phyloP scores from a whole-genome alignment of 2,329 filamentous ascomycete species.

The Onygenales sp. region DNA sequence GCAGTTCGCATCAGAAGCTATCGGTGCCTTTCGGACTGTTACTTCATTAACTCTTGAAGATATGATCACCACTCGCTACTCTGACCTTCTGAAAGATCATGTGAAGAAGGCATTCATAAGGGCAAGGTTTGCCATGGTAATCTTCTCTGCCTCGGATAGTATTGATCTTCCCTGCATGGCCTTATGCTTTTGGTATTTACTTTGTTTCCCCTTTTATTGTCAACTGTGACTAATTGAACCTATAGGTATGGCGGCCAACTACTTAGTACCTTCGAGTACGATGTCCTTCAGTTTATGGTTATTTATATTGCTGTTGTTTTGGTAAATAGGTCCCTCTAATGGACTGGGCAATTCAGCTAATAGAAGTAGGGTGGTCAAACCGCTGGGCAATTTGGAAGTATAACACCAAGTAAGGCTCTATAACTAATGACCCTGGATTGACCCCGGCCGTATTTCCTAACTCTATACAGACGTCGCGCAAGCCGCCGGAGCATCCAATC shows the following conservation, averaged over 20 bases:
- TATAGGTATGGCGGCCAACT: conserved; percentile 58
- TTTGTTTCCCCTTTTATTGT: neutral
- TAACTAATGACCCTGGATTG: neutral
- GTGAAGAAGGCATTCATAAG: conserved; percentile 51
- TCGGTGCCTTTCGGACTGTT: conserved; percentile 65
- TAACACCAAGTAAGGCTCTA: conserved; percentile 43
- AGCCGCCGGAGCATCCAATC: conserved; percentile 27
- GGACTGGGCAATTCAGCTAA: neutral
- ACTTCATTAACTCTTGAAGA: conserved; percentile 61
- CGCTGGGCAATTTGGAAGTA: conserved; percentile 58
- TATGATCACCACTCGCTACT: conserved; percentile 53
- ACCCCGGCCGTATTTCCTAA: neutral
- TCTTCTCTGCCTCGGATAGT: conserved; percentile 63
- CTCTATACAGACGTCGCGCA: conserved; percentile 22
- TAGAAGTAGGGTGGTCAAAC: conserved; percentile 49
- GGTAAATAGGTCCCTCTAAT: conserved; percentile 3
- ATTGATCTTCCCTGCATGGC: conserved; percentile 55
- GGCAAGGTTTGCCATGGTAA: conserved; percentile 51
- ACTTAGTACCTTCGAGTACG: conserved; percentile 42
- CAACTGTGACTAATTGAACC: neutral
- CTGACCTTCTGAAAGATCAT: conserved; percentile 49
- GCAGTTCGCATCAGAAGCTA: conserved; percentile 64
- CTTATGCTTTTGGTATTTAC: conserved; percentile 45
- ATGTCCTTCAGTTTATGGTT: conserved; percentile 42
- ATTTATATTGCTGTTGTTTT: conserved; percentile 56